These are phyloP conservation scores for Lodderomyces parapsilosis DNA, from an alignment of 1,139 yeast species.

Conservation along the genomic window DNA sequence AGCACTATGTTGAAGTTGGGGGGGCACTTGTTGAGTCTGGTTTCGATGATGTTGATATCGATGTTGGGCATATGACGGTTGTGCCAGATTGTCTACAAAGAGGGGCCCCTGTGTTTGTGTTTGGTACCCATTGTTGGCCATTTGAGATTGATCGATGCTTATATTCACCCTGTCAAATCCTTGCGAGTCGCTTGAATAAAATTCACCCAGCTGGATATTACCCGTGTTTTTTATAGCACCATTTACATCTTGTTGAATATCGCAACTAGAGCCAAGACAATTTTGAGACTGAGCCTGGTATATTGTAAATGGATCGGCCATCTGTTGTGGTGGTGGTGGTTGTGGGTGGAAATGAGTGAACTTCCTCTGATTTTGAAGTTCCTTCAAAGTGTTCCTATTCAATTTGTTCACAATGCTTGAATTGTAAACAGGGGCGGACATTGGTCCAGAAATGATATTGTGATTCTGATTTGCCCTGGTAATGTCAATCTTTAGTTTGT, in stretches of 20 bases:
- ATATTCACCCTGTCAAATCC: too few relatives aligned
- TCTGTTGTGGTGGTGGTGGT: conserved; percentile 7
- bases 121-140: background rate
- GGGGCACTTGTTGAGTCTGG: conserved; percentile 9
- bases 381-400: conserved; percentile 9
- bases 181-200: background rate
- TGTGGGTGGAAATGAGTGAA: conserved; percentile 6
- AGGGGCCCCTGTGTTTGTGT: background rate
- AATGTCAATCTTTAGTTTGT: conserved; percentile 13
- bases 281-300: background rate
- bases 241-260: background rate
- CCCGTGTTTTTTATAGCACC: background rate
- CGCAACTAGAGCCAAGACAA: background rate
- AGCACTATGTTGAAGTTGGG: conserved; percentile 1
- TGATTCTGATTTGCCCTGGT: conserved; percentile 10
- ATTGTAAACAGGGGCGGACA: conserved; percentile 37
- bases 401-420: conserved; percentile 14
- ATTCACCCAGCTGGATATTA: background rate
- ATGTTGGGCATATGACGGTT: conserved; percentile 1
- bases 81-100: background rate
- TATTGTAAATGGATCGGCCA: conserved; percentile 8
- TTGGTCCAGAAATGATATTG: conserved; percentile 25
- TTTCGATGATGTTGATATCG: conserved; percentile 9
- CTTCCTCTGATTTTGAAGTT: conserved; percentile 8
- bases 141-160: background rate